Conservation (phyloP, 768 basidiomycete species). For the Pleurotus ostreatus region DNA sequence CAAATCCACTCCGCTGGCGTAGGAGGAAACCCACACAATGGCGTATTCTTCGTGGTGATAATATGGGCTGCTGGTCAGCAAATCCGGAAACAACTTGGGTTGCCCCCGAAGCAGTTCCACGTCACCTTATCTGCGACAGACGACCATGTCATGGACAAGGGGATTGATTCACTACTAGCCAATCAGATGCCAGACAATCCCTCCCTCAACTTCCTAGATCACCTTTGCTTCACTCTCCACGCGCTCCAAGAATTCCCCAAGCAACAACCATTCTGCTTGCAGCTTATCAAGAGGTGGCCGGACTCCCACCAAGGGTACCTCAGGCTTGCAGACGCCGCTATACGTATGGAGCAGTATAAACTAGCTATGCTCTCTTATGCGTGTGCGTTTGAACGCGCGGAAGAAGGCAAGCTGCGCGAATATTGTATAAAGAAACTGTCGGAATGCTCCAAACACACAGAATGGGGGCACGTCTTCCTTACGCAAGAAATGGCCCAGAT, state of each 20-base stretch:
- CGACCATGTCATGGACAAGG: conserved; percentile 43
- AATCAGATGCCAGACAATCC: conserved; percentile 26
- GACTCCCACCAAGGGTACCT: conserved; percentile 43
- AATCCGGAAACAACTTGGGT: conserved; percentile 42
- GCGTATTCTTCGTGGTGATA: conserved; percentile 45
- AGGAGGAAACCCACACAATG: conserved; percentile 27
- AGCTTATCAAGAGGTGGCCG: conserved; percentile 26
- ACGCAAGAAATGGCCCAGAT: conserved; percentile 37
- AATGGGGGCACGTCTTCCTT: conserved; percentile 46
- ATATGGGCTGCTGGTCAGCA: conserved; percentile 53
- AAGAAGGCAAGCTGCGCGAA: conserved; percentile 28
- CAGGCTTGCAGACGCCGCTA: conserved; percentile 43
- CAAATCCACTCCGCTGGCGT: conserved; percentile 35
- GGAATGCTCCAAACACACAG: conserved; percentile 42
- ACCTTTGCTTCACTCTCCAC: conserved; percentile 42
- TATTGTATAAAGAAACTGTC: conserved; percentile 45
- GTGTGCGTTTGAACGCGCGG: conserved; percentile 36
- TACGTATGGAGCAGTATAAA: conserved; percentile 31
- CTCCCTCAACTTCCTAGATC: conserved; percentile 35
- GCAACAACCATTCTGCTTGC: conserved; percentile 28
- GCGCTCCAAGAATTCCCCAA: conserved; percentile 27
- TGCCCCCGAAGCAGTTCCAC: conserved; percentile 53
- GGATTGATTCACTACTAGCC: conserved; percentile 39
- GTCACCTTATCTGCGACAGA: conserved; percentile 42
- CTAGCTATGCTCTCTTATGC: conserved; percentile 55